Percentiles rank a stretch among this genome's conserved stretches.
Conservation (phyloP, 805 yeast genomes). For the Yarrowia alimentaria region DNA sequence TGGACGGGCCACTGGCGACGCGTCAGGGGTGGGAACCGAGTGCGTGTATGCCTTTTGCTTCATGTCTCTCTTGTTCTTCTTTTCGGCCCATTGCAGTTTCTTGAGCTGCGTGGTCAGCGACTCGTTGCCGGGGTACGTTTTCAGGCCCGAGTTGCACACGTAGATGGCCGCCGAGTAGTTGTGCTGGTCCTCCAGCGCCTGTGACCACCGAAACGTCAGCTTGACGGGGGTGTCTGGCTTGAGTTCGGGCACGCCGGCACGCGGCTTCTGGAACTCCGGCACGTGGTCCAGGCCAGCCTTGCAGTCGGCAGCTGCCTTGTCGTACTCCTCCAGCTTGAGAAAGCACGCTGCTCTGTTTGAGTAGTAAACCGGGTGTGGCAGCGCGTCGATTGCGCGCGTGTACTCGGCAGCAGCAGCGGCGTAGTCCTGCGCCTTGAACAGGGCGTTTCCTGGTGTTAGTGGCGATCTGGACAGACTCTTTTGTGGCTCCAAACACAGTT, state of each 20-base stretch:
- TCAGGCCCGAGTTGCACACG: conserved; percentile 28
- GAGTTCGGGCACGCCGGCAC: conserved; percentile 30
- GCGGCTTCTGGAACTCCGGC: conserved; percentile 28
- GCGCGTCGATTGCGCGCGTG: conserved; percentile 30
- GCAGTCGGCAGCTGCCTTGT: conserved; percentile 29
- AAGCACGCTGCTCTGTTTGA: conserved; percentile 34
- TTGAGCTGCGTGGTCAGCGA: conserved; percentile 29
- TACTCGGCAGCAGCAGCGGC: conserved; percentile 31
- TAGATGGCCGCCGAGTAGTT: conserved; percentile 27
- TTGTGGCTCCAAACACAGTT: too few relatives aligned
- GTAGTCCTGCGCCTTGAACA: conserved; percentile 28
- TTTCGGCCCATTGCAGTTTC: conserved; percentile 28
- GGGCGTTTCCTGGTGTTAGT: conserved; percentile 30
- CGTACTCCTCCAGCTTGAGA: conserved; percentile 31
- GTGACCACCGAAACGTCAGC: conserved; percentile 16
- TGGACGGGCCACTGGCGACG: neutral
- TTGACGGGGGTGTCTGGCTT: conserved; percentile 20
- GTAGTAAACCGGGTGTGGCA: conserved; percentile 29
- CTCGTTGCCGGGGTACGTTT: conserved; percentile 28
- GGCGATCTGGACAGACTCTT: too few relatives aligned
- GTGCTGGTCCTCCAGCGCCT: conserved; percentile 26
- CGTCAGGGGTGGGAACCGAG: neutral
- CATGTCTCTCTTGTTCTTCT: conserved; percentile 29
- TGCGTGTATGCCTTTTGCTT: neutral
- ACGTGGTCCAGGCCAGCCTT: conserved; percentile 29